Conservation (phyloP, 176 grass and related monocot species). For the Ananas comosus region DNA sequence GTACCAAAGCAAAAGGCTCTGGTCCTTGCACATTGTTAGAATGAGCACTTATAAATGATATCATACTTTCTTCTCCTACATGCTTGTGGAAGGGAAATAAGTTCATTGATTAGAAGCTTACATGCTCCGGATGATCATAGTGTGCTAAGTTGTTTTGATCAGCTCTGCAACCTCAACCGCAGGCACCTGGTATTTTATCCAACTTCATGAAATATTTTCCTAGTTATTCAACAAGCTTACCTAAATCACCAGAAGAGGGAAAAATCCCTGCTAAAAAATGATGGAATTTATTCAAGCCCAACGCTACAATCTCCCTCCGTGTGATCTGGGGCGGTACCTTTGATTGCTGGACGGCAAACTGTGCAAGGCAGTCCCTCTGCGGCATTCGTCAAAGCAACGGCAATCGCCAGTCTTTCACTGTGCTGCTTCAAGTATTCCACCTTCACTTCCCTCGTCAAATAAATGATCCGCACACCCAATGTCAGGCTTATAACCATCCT, state of each 20-base stretch:
- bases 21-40: too few relatives aligned
- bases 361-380: constrained; percentile 39
- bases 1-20: too few relatives aligned
- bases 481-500: constrained; percentile 53
- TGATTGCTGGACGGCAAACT: constrained; percentile 61
- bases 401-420: constrained; percentile 72
- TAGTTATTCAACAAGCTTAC: constrained; percentile 24
- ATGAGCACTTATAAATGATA: too few relatives aligned
- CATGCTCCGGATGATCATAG: background rate
- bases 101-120: background rate
- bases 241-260: constrained; percentile 77
- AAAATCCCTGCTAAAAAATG: constrained; percentile 56
- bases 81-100: background rate
- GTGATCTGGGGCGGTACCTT: constrained; percentile 65
- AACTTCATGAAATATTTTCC: background rate
- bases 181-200: background rate
- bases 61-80: too few relatives aligned
- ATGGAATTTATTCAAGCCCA: constrained; percentile 65
- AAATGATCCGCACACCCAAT: constrained; percentile 57
- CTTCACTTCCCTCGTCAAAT: constrained; percentile 59
- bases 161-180: background rate
- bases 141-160: background rate
- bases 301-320: constrained; percentile 54
- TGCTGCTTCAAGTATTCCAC: constrained; percentile 74
- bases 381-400: constrained; percentile 62